These are phyloP conservation scores for Fusarium neocosmosporiellum DNA, from an alignment of 2,329 filamentous ascomycete genomes.

Conservation along the genomic window DNA sequence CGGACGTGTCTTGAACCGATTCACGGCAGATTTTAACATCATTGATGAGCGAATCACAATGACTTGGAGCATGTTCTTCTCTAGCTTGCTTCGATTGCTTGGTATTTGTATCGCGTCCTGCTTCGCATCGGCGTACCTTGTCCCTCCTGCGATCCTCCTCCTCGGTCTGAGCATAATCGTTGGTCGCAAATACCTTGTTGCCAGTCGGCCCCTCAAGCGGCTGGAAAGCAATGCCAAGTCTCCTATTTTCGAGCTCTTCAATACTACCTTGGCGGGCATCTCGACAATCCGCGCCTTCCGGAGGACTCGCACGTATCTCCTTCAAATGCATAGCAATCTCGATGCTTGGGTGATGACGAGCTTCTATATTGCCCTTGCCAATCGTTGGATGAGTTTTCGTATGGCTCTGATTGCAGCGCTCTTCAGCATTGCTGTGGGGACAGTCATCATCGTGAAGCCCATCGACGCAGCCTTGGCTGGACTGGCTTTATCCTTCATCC, in stretches of 20 bases:
- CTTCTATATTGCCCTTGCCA: conserved; percentile 76
- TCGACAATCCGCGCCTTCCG: conserved; percentile 79
- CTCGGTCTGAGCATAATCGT: conserved; percentile 66
- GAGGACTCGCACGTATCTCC: conserved; percentile 72
- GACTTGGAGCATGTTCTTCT: conserved; percentile 69
- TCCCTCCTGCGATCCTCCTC: conserved; percentile 69
- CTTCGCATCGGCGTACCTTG: conserved; percentile 74
- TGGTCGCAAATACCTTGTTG: conserved; percentile 71
- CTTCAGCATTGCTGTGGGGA: conserved; percentile 73
- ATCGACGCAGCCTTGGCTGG: conserved; percentile 78
- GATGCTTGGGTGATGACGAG: conserved; percentile 75
- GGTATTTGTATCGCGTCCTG: conserved; percentile 74
- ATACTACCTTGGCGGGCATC: conserved; percentile 76
- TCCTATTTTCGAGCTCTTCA: conserved; percentile 83
- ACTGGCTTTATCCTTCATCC: conserved; percentile 77
- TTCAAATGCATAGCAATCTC: conserved; percentile 74
- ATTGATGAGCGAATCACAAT: conserved; percentile 75
- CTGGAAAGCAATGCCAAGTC: conserved; percentile 81
- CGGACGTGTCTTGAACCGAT: conserved; percentile 80
- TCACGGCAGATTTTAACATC: conserved; percentile 79
- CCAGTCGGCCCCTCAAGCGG: conserved; percentile 78
- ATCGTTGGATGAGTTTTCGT: conserved; percentile 79
- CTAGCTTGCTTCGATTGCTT: conserved; percentile 68
- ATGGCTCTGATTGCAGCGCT: conserved; percentile 75
- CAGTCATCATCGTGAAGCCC: conserved; percentile 69